Base-by-base conservation (phyloP, 257 asterid species). In the Solanum commersonii region DNA sequence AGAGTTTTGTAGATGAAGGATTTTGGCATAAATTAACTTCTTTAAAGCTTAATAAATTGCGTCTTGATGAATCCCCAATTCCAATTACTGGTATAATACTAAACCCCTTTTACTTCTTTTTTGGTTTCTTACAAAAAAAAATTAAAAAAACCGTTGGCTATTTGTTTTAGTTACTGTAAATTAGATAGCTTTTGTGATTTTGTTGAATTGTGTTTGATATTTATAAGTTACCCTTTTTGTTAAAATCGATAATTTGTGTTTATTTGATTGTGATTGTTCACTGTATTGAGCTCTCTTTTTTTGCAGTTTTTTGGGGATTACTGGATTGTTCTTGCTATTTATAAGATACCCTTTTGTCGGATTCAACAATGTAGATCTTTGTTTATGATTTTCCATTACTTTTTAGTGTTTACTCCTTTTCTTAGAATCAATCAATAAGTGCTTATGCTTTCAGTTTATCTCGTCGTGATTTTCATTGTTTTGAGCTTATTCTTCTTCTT, bases 21-120 rank as follows among this genome's bases (percentile, higher is more conserved):
- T 97, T 96, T 84, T 97, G 99, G 99, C 98, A 93, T 88, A 91
- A 92, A 87, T 92, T 97, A 77, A 96, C 98, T 78, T 95, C 98
- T 9, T 91, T 97, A 91, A 97, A 97, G 93, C 99, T 97, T 90
- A 96, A 97, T 94, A 92, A 94, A 92, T 92, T 96, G 37, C 98
- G 99, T 74, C 94, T 96, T 78, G 98, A 97, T 72, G 99, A 97
- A 33, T 93, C 98, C 83, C 98, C 99, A 13, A 90, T 96, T 86
- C 95, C 99, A 9, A 90, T 97, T 87, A 93, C 96, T 86, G 99
- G 99, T 96, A 86, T 77, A 89, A 60, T 88, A 79, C 59, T 79
- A 52, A 20, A 60, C 5, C 78, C 84, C 49, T 86, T 52, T 71
- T 3, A 31, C 78, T 70, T 84, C n/a, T 12, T 25, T 27, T 86